A percentile compares a stretch with the other conserved stretches of the same genome.
Conservation (phyloP, 148 eudicot species). For the Dysphania ambrosioides region DNA sequence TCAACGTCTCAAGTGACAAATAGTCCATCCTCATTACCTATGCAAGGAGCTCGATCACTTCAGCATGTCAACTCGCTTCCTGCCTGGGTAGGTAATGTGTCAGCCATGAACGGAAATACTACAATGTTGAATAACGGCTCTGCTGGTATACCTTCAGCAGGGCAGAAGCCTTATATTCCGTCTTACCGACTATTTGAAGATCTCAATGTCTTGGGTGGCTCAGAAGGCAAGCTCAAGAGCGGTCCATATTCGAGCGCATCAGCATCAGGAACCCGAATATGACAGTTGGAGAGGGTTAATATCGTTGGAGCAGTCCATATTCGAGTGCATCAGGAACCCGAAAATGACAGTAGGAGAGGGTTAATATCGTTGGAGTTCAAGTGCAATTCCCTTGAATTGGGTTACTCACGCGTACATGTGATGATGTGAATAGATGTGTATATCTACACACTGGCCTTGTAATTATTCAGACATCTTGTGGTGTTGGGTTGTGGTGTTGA, state of each 20-base stretch:
- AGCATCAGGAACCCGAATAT: too few relatives aligned
- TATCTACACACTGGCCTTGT: constrained; percentile 25
- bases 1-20: constrained; percentile 30
- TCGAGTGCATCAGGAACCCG: constrained; percentile 53
- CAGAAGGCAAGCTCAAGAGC: constrained; percentile 53
- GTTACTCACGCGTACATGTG: constrained; percentile 31
- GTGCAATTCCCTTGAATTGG: constrained; percentile 9
- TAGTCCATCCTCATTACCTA: constrained; percentile 23
- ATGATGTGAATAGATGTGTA: constrained; percentile 39
- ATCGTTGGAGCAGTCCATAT: too few relatives aligned
- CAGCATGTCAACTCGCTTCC: constrained; percentile 41
- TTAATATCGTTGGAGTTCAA: constrained; percentile 28
- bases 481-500: constrained; percentile 16
- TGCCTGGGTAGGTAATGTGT: constrained; percentile 25
- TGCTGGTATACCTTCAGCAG: constrained; percentile 23
- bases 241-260: too few relatives aligned
- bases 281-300: too few relatives aligned
- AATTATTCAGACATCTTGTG: constrained; percentile 25
- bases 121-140: constrained; percentile 28
- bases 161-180: constrained; percentile 68
- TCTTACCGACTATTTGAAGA: constrained; percentile 92
- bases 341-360: constrained; percentile 54
- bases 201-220: constrained; percentile 71
- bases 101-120: constrained; percentile 44
- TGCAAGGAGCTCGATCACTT: constrained; percentile 34